A percentile compares a stretch with the other conserved stretches of the same genome.
phyloP scores from a whole-genome alignment of 2,329 filamentous ascomycete species.

The Cephalotrichum gorgonifer region DNA sequence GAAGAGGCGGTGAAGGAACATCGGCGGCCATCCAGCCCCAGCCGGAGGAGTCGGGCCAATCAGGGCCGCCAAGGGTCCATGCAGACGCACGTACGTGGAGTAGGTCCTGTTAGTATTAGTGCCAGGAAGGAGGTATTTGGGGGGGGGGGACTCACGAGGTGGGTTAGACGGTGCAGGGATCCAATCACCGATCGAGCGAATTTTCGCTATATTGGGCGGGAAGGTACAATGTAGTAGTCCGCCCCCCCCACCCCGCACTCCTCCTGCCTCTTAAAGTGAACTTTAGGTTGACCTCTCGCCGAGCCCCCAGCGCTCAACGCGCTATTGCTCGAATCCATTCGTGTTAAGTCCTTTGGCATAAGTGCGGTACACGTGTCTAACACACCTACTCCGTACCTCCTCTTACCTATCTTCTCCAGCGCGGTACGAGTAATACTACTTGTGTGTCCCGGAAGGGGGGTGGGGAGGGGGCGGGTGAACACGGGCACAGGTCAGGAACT shows the following conservation, averaged over 20 bases:
- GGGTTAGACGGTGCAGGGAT: slow-evolving; percentile 5
- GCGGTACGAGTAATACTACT: too few species aligned
- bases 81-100: slow-evolving; percentile 7
- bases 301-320: too few species aligned
- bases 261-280: slow-evolving; percentile 11
- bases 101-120: slow-evolving; percentile 9
- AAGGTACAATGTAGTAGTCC: slow-evolving; percentile 5
- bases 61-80: slow-evolving; percentile 6
- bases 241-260: neutral
- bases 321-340: too few species aligned
- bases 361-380: too few species aligned
- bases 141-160: slow-evolving; percentile 7
- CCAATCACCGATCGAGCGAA: slow-evolving; percentile 10
- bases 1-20: slow-evolving; percentile 19
- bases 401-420: too few species aligned
- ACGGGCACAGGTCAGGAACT: too few species aligned
- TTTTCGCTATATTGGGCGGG: slow-evolving; percentile 6
- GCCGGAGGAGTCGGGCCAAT: slow-evolving; percentile 15
- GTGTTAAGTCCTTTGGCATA: too few species aligned
- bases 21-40: slow-evolving; percentile 16
- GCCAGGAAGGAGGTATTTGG: slow-evolving; percentile 8
- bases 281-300: too few species aligned
- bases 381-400: too few species aligned
- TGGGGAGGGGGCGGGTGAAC: too few species aligned
- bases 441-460: too few species aligned